Evolutionary conservation across 2,329 filamentous ascomycete genomes (phyloP).

Genomic region (Apiospora aurea): DNA sequence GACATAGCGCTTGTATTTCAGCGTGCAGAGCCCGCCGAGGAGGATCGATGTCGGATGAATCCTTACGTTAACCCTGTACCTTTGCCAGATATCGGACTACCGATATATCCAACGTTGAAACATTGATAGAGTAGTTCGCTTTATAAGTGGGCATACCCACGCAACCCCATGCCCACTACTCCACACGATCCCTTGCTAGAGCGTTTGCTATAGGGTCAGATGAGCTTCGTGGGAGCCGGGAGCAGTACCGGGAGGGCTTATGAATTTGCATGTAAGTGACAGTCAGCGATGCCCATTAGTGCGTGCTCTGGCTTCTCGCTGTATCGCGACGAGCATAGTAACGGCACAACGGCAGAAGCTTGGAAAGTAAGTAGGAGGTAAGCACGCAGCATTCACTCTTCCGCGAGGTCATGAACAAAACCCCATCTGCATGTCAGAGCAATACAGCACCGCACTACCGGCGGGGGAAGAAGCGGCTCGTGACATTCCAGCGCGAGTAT

Average conservation of each 20-base stretch:
- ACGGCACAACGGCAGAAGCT: background rate
- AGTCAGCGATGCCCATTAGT: background rate
- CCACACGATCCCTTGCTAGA: conserved; percentile 1
- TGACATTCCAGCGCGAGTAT: conserved; percentile 9
- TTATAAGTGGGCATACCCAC: conserved; percentile 3
- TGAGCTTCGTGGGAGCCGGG: background rate
- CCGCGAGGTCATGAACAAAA: background rate
- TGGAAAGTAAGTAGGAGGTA: background rate
- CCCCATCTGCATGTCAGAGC: conserved; percentile 24
- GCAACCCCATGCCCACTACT: background rate
- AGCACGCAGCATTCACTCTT: background rate
- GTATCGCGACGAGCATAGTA: background rate
- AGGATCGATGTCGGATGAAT: background rate
- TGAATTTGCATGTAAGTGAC: background rate
- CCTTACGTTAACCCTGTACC: background rate
- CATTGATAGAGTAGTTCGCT: background rate
- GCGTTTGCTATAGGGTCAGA: conserved; percentile 1
- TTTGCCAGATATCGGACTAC: background rate
- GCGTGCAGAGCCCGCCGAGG: background rate
- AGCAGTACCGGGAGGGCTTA: background rate
- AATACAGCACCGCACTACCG: background rate
- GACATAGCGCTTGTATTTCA: background rate
- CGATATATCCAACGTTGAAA: background rate
- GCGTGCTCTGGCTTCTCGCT: background rate
- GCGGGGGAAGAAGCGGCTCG: background rate